Evolutionary conservation across 2,329 filamentous ascomycete genomes (phyloP), one percentile per base, ranked within the genome.

Genomic region (Aspergillus ibericus): DNA sequence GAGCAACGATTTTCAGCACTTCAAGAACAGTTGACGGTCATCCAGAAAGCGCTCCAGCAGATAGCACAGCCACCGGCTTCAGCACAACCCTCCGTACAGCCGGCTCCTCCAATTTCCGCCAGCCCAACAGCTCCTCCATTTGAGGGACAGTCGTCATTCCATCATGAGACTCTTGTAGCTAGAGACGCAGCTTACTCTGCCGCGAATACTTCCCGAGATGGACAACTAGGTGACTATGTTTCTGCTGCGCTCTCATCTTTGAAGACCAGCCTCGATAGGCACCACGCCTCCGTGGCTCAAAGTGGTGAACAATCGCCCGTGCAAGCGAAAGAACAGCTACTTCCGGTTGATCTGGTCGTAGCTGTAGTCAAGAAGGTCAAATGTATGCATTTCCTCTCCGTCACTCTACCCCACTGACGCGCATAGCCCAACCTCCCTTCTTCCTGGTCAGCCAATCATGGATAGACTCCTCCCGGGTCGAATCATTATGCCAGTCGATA

Each of bases 391-490:
- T 22, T 20, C 1, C 12, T 2, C 3, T 1, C 10, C 13, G 6
- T 16, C 3, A 10, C 38, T 3, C 13, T 13, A 27, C 55, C 8
- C 29, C 32, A 35, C 50, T 59, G 46, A 44, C 53, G 6, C 12
- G 15, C 22, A 7, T 34, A 68, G 66, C 58, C 4, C 61, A 65
- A 58, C 68, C 67, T 13, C 68, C 68, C 0, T 70, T 70, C 32
- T 69, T 59, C 35, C 53, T 70, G 32, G 64, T 68, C 18, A 64
- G 61, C 50, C 66, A 70, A 54, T 67, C 68, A 5, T 70, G 66
- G 67, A 57, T 63, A 56, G 59, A 70, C 35, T 35, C 59, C 1
- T 36, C 55, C 4, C 65, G 67, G 8, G 47, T 68, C 2, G 65
- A 67, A 40, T 49, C 58, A 3, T 56, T 68, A 3, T 68, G 66